Evolutionary conservation across 305 asterid genomes (phyloP), one percentile per base, ranked within the genome.

Genomic region (Fraxinus greggii): DNA sequence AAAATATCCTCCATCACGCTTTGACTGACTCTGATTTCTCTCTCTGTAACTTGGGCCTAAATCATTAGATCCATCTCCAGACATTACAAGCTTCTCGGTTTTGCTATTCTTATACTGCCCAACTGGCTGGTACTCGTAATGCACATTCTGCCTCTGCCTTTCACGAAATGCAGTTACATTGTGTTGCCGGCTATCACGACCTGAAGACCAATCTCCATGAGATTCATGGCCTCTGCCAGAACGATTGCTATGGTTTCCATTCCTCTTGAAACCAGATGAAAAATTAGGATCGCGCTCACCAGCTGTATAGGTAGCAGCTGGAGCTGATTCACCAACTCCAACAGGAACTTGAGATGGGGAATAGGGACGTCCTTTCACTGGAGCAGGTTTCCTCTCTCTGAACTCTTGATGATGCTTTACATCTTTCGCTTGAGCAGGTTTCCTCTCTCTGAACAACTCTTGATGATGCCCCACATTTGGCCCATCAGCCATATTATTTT

Each of bases 71-170:
- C 87, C 92, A 85, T 91, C 97, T 12, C 82, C 85, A 33, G 82
- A 83, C 75, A 72, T 92, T 79, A 91, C 94, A 26, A 77, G 78
- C 32, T 85, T 91, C 51, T 88, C 92, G 1, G 89, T 77, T 69
- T 84, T 89, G 83, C 86, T 86, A 59, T 83, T 87, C 91, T 89
- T 90, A 79, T 79, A 59, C 13, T 89, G 90, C 74, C 93, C 97
- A 9, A 93, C 97, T 1, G 97, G 97, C 88, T 94, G 99, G 89
- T 96, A 96, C 86, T 92, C 98, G 84, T 84, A 92, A 72, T 93
- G 97, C 84, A 65, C 75, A 81, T 86, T 91, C 76, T 86, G 92
- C 86, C 92, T 89, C 79, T 79, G 97, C 78, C 93, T 92, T 70
- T 92, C 98, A 59, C 90, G 91, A 78, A 86, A 87, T 35, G 86